phyloP scores from a whole-genome alignment of 495 filamentous ascomycete genomes.

The Amniculicola lignicola region DNA sequence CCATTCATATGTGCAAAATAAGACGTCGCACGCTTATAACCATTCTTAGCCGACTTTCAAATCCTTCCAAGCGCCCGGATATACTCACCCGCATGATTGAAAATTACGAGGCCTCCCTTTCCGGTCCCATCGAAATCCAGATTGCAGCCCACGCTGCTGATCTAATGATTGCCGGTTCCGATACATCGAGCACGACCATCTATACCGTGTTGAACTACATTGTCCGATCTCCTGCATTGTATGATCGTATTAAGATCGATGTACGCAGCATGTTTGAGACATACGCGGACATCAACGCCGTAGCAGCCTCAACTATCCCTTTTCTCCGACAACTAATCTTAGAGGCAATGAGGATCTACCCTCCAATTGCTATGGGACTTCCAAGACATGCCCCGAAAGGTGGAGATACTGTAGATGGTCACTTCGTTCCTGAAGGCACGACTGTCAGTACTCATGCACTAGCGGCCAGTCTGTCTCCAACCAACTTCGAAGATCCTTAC shows the following conservation, averaged over 20 bases:
- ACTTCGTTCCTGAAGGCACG: conserved; percentile 3
- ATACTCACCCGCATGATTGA: not conserved
- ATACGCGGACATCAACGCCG: not conserved
- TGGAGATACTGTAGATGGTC: conserved; percentile 2
- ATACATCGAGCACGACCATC: not conserved
- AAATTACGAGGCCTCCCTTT: no score
- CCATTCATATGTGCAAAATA: not conserved
- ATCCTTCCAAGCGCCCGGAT: not conserved
- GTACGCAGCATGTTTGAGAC: not conserved
- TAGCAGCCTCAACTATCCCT: not conserved
- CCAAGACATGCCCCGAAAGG: not conserved
- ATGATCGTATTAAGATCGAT: not conserved
- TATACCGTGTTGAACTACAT: not conserved
- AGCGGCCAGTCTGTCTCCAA: not conserved
- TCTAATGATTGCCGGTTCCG: not conserved
- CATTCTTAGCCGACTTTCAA: not conserved
- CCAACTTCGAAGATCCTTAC: not conserved
- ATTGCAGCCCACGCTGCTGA: not conserved
- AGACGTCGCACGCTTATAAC: not conserved
- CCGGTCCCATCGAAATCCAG: not conserved
- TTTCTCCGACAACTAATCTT: not conserved
- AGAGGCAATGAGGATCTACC: conserved; percentile 3
- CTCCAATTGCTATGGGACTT: not conserved
- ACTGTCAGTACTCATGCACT: not conserved
- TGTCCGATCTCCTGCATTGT: not conserved